Percentiles rank a stretch among this genome's conserved stretches.
Evolutionary conservation across 169 alveolate species (phyloP).

Genomic region (Plasmodium sp.): DNA sequence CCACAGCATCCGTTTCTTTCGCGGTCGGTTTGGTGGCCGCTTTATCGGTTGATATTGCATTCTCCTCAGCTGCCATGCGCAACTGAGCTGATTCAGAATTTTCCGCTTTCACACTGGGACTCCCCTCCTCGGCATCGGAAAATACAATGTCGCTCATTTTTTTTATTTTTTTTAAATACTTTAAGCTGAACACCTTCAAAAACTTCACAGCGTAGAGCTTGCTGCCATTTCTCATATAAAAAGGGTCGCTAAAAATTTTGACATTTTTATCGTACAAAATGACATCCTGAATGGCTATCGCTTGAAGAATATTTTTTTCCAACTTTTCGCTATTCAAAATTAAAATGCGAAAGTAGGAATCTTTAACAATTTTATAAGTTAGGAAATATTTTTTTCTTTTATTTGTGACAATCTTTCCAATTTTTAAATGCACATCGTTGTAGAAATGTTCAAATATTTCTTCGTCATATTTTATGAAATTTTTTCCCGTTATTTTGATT

Average conservation of each 20-base stretch:
- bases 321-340: conserved; percentile 50
- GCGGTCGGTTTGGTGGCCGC: too few species aligned
- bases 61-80: background rate
- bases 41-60: background rate
- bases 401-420: conserved; percentile 66
- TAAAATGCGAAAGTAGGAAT: conserved; percentile 56
- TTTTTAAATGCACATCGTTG: conserved; percentile 39
- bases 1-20: background rate
- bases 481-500: background rate
- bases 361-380: conserved; percentile 56
- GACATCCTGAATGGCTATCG: conserved; percentile 64
- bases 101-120: background rate
- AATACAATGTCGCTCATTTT: conserved; percentile 27
- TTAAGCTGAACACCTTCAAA: conserved; percentile 46
- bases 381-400: conserved; percentile 55
- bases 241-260: conserved; percentile 41
- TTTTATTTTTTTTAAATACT: conserved; percentile 39
- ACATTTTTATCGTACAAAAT: conserved; percentile 57
- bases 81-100: background rate
- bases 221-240: conserved; percentile 44
- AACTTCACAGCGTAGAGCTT: conserved; percentile 55
- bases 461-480: conserved; percentile 51
- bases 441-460: conserved; percentile 7
- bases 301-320: conserved; percentile 51
- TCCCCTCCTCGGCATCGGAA: conserved; percentile 15